Conservation (phyloP, 2,329 filamentous ascomycete species). For the Fusarium hostae region DNA sequence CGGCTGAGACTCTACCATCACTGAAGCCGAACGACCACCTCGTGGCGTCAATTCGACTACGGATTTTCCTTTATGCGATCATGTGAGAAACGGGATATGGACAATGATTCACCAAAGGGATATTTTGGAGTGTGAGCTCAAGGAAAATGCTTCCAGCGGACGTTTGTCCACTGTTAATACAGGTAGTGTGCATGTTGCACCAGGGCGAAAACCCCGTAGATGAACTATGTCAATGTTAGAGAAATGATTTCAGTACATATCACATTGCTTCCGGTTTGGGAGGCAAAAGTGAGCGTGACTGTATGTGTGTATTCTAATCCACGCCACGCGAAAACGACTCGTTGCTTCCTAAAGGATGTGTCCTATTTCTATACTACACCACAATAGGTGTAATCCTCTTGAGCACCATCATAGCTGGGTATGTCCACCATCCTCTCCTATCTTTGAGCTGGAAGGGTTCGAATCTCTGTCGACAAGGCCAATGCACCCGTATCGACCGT, state of each 20-base stretch:
- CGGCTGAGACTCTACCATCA: not conserved
- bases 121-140: not conserved
- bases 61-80: not conserved
- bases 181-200: not conserved
- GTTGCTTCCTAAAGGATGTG: not conserved
- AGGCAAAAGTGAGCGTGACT: not conserved
- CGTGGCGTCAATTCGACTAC: constrained; percentile 1
- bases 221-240: not conserved
- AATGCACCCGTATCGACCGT: too few species aligned
- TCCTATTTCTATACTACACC: not conserved
- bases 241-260: not conserved
- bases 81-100: not conserved
- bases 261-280: not conserved
- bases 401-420: not conserved
- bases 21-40: not conserved
- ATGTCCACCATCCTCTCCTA: not conserved
- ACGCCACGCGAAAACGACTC: not conserved
- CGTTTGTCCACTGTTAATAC: not conserved
- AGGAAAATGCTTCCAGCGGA: not conserved
- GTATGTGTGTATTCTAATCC: not conserved
- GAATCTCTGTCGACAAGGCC: not conserved
- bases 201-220: not conserved
- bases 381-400: not conserved
- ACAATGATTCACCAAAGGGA: not conserved
- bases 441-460: not conserved